phyloP scores from a whole-genome alignment of 352 stramenopile genomes.

The Blastocystis sp. region DNA sequence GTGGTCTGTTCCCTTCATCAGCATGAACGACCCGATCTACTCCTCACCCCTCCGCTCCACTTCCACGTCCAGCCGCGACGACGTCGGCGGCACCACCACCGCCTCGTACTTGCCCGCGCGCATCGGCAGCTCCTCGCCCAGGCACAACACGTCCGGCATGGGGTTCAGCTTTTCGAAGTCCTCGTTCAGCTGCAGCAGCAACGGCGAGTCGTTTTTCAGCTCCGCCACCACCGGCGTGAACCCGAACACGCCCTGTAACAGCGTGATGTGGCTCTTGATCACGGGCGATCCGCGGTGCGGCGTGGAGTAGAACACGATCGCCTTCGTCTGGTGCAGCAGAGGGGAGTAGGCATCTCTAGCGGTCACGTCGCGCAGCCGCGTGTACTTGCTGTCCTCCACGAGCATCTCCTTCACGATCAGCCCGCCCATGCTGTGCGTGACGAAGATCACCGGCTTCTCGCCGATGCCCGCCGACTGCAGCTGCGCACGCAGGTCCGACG shows the following conservation, averaged over 20 bases:
- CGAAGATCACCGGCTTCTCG: constrained; percentile 79
- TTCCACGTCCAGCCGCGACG: constrained; percentile 79
- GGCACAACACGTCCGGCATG: constrained; percentile 76
- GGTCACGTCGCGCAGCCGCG: background rate
- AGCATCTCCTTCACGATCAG: constrained; percentile 81
- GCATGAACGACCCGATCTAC: constrained; percentile 32
- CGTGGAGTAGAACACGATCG: constrained; percentile 80
- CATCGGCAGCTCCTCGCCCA: constrained; percentile 78
- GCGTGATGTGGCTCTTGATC: constrained; percentile 73
- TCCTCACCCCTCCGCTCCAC: constrained; percentile 74
- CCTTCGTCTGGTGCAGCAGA: constrained; percentile 77
- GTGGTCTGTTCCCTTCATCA: constrained; percentile 77
- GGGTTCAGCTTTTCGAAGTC: constrained; percentile 77
- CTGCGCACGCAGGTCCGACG: constrained; percentile 77
- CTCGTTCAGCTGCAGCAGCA: constrained; percentile 80
- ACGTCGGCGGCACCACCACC: constrained; percentile 77
- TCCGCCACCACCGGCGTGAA: constrained; percentile 71
- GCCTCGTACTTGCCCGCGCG: constrained; percentile 78
- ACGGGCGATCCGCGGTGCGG: constrained; percentile 80
- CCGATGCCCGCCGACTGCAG: constrained; percentile 77
- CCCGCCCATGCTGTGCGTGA: constrained; percentile 82
- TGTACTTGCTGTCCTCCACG: constrained; percentile 73
- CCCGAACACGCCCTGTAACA: constrained; percentile 76
- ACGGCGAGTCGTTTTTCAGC: constrained; percentile 78
- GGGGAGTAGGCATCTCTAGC: constrained; percentile 48